Conservation (phyloP, 78 protist genomes). For the Chrysochromulina parva region DNA sequence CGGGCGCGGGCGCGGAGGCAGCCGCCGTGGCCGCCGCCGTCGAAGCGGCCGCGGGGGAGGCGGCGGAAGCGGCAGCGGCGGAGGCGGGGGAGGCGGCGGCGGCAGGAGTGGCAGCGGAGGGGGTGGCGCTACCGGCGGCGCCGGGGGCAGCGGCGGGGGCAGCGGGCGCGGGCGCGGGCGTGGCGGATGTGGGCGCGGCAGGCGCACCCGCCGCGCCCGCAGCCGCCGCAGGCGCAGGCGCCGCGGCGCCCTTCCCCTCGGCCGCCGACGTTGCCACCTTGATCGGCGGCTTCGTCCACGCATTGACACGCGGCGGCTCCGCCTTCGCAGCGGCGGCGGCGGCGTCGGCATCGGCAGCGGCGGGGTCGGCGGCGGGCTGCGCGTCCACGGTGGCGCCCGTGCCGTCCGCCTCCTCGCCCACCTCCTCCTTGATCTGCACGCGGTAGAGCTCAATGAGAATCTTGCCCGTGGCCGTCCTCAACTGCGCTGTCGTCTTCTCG, state of each 20-base stretch:
- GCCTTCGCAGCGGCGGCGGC: not conserved
- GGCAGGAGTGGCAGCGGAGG: not conserved
- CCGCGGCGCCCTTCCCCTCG: too few relatives aligned
- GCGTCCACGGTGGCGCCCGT: too few relatives aligned
- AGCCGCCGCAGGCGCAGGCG: too few relatives aligned
- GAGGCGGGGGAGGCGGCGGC: not conserved
- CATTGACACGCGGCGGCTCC: too few relatives aligned
- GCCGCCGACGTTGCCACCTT: too few relatives aligned
- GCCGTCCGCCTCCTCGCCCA: too few relatives aligned
- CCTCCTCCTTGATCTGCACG: not conserved
- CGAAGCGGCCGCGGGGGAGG: not conserved
- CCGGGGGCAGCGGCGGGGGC: not conserved
- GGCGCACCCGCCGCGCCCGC: too few relatives aligned
- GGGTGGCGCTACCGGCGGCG: not conserved
- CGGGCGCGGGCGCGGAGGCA: not conserved
- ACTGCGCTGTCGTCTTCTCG: not conserved
- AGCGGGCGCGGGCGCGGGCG: conserved; percentile 2
- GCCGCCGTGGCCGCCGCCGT: not conserved
- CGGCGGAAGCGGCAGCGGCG: not conserved
- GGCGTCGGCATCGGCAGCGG: not conserved
- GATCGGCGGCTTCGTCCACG: too few relatives aligned
- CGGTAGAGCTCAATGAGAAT: not conserved
- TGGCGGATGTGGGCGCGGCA: too few relatives aligned
- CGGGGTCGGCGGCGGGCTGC: not conserved
- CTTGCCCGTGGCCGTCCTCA: not conserved